Evolutionary conservation across 106 monocot species (phyloP).

Genomic region (Dendrobium officinale): DNA sequence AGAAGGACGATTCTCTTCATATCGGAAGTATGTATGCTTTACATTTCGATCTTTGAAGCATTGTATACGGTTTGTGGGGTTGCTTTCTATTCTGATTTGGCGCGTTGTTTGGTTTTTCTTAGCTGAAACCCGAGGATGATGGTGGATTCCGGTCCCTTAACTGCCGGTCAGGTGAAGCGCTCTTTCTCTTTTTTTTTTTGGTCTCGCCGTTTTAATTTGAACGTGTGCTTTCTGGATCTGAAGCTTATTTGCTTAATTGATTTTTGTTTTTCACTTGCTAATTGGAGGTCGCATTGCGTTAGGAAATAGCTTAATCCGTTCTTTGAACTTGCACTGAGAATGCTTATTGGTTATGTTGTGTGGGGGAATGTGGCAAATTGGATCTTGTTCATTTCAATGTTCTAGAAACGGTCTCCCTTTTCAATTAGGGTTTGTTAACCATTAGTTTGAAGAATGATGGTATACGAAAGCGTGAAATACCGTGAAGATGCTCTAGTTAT

Average conservation of each 20-base stretch:
- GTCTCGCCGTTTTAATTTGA: background rate
- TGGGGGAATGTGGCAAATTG: background rate
- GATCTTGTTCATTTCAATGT: background rate
- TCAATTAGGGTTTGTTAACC: background rate
- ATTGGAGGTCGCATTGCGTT: background rate
- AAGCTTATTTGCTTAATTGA: background rate
- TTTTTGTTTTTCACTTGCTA: background rate
- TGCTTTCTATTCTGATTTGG: background rate
- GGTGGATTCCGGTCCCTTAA: constrained; percentile 6
- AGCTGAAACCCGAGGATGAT: background rate
- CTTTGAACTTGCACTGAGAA: background rate
- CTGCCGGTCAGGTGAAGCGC: constrained; percentile 8
- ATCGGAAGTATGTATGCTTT: background rate
- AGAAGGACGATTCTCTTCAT: background rate
- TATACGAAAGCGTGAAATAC: background rate
- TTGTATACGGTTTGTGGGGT: background rate
- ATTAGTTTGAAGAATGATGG: background rate
- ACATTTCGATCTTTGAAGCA: background rate
- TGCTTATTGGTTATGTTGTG: background rate
- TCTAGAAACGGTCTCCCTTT: background rate
- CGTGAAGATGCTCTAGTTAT: background rate
- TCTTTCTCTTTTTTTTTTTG: background rate
- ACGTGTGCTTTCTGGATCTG: background rate
- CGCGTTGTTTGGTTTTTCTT: background rate
- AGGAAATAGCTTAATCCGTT: background rate